Base-by-base conservation (phyloP, 805 yeast species). In the Hyphopichia homilentoma region DNA sequence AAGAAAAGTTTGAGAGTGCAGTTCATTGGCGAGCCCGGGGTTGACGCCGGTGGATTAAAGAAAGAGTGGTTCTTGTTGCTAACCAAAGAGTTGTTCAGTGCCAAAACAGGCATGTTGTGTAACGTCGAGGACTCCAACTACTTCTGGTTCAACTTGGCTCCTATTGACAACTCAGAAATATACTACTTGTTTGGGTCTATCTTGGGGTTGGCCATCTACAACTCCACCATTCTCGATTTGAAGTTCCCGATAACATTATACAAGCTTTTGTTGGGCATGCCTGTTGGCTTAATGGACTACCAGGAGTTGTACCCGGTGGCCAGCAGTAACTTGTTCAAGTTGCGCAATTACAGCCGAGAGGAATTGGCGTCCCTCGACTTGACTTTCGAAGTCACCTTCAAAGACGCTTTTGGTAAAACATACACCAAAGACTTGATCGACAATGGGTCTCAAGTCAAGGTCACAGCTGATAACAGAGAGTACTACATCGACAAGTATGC, bases 1-100 rank as follows among this genome's bases (percentile, higher is more conserved):
- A 78, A 82, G 45, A 88, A 89, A 49, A 74, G 86, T 2, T 57
- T 90, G 19, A 72, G 77, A 40, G 81, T 93, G 6, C 89, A 84
- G 46, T 90, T 93, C 54, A 61, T 81, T 4, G 80, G 80, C 38
- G 98, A 90, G 50, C 94, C 89, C 0, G 98, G 97, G 0, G 75
- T 90, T 15, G 98, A 90, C 61, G 97, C 88, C 1, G 97, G 98
- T 2, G 98, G 98, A 0, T 68, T 90, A 37, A 77, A 82, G 47
- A 89, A 88, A 50, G 98, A 90, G 50, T 90, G 98, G 98, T 89
- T 93, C 55, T 65, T 78, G 29, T 58, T 89, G 24, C 61, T 93
- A 24, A 79, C 84, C 1, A 75, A 74, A 36, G 81, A 81, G 16
- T 54, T 90, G 2, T 84, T 89, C 50, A 74, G 73, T 47, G 83